Evolutionary conservation across 1,139 yeast species (phyloP).

Genomic region (Sugiyamaella grinbergsii): DNA sequence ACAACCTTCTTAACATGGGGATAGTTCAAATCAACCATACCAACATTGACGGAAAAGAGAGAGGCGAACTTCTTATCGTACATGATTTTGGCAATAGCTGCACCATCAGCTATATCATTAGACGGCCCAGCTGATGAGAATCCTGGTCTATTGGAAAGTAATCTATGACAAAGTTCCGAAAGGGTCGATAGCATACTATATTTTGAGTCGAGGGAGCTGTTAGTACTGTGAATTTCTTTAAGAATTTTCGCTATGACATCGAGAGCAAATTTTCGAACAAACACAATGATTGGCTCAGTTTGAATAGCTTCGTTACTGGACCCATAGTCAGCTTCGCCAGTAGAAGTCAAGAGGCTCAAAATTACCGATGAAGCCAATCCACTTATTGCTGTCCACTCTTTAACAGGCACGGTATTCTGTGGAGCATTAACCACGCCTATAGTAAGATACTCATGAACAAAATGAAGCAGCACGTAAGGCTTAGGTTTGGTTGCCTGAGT

Average conservation of each 20-base stretch:
- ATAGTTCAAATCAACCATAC: conserved; percentile 68
- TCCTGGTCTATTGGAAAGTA: conserved; percentile 36
- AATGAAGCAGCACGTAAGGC: conserved; percentile 72
- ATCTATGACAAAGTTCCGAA: conserved; percentile 50
- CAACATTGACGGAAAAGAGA: conserved; percentile 58
- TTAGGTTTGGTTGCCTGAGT: conserved; percentile 52
- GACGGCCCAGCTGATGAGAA: conserved; percentile 32
- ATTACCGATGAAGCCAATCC: conserved; percentile 51
- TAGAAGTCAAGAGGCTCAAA: conserved; percentile 52
- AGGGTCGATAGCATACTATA: conserved; percentile 60
- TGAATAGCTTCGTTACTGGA: conserved; percentile 40
- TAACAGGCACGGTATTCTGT: conserved; percentile 25
- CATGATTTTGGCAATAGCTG: conserved; percentile 61
- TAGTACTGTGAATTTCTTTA: conserved; percentile 50
- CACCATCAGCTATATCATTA: conserved; percentile 58
- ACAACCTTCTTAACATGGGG: conserved; percentile 65
- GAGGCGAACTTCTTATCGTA: conserved; percentile 67
- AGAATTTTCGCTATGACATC: conserved; percentile 69
- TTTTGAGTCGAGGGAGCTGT: conserved; percentile 44
- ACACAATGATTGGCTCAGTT: conserved; percentile 68
- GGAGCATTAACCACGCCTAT: conserved; percentile 47
- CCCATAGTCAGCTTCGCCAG: conserved; percentile 48
- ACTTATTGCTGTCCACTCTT: conserved; percentile 48
- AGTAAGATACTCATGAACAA: conserved; percentile 74
- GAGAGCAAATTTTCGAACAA: conserved; percentile 70